Evolutionary conservation across 2,329 filamentous ascomycete species (phyloP), one percentile per base, ranked within the genome.

Genomic region (Exophiala mesophila): DNA sequence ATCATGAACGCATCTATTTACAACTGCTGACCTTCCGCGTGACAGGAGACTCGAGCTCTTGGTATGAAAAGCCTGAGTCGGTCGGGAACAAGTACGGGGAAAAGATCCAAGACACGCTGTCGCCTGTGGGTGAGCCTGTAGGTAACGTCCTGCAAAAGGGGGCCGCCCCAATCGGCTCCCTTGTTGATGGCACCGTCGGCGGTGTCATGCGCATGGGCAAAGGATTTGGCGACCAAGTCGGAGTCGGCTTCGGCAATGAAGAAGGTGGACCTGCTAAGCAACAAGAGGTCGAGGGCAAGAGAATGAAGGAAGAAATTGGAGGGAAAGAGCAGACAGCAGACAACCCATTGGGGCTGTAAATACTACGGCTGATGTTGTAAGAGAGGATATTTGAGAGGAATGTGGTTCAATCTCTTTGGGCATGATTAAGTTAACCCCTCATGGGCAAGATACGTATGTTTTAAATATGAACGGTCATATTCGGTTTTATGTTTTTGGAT

Each of bases 331-430:
- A 56, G 48, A 56, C 37, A 10, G 50, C 29, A 16, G 52, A 53
- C n/a, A 57, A 59, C 26, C 54, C 55, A 3, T 31, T 59, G 21
- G 56, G 56, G 4, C 35, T 57, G 42, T 55, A 40, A 39, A n/a
- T n/a, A n/a, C n/a, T n/a, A n/a, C n/a, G n/a, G n/a, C n/a, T n/a
- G n/a, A n/a, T n/a, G n/a, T n/a, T n/a, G n/a, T n/a, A n/a, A n/a
- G n/a, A n/a, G n/a, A n/a, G n/a, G n/a, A n/a, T n/a, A n/a, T n/a
- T n/a, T n/a, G n/a, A n/a, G n/a, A n/a, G n/a, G n/a, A n/a, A n/a
- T n/a, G n/a, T n/a, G n/a, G n/a, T n/a, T n/a, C n/a, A n/a, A n/a
- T n/a, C n/a, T n/a, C n/a, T n/a, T n/a, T n/a, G 17, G 36, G 17
- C 7, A 6, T 20, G 40, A 19, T 3, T 16, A 33, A 13, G 3